Conservation (phyloP, 2,329 filamentous ascomycete genomes). For the Amesomyces nigricolor region DNA sequence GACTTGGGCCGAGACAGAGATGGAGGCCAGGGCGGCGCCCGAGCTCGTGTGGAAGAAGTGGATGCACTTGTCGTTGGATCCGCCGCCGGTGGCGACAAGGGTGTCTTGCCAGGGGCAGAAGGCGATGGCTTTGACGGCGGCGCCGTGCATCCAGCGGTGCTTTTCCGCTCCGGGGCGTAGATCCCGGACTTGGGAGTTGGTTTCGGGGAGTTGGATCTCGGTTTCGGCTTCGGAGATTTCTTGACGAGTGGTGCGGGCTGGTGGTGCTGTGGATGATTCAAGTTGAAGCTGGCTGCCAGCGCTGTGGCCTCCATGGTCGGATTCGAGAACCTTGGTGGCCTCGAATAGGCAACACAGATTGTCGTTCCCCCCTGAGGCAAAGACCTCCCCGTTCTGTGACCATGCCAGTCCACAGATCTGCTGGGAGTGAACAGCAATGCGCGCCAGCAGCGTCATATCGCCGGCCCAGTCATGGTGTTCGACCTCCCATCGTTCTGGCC, state of each 20-base stretch:
- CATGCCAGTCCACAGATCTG: slow-evolving; percentile 78
- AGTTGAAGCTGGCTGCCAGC: not conserved
- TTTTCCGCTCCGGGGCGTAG: slow-evolving; percentile 54
- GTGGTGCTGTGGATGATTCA: not conserved
- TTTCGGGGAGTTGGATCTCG: slow-evolving; percentile 27
- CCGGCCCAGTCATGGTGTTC: slow-evolving; percentile 66
- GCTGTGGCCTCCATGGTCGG: not conserved
- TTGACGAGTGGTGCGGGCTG: not conserved
- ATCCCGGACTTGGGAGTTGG: slow-evolving; percentile 37
- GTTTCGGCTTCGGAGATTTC: slow-evolving; percentile 19
- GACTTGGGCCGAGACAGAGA: slow-evolving; percentile 88
- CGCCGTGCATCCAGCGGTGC: slow-evolving; percentile 71
- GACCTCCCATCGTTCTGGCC: slow-evolving; percentile 63
- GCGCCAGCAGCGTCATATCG: slow-evolving; percentile 68
- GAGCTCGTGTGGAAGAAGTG: slow-evolving; percentile 90
- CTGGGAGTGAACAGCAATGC: slow-evolving; percentile 73
- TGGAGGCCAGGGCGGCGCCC: slow-evolving; percentile 78
- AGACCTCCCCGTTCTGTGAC: slow-evolving; percentile 58
- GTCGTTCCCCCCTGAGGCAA: slow-evolving; percentile 90
- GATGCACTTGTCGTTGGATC: slow-evolving; percentile 90
- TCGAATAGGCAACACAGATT: slow-evolving; percentile 82
- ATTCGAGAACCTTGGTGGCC: slow-evolving; percentile 50
- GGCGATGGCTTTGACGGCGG: slow-evolving; percentile 92
- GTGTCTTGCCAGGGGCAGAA: slow-evolving; percentile 93
- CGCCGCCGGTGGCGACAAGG: slow-evolving; percentile 83